Evolutionary conservation across 257 asterid species (phyloP), one percentile per base, ranked within the genome.

Genomic region (Linaria vulgaris): DNA sequence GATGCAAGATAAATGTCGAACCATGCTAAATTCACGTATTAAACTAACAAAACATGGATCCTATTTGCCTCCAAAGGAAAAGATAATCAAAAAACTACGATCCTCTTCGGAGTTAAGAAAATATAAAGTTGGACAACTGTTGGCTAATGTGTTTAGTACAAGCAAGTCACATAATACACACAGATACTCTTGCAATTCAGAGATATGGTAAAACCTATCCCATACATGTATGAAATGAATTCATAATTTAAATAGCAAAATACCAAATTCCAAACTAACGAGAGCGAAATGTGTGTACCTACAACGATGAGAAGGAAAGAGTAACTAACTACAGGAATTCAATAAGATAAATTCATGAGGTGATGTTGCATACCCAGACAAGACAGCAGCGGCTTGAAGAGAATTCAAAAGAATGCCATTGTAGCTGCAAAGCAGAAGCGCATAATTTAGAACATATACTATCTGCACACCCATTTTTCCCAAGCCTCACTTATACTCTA

Each of bases 361-460:
- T n/a, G 48, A 49, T 15, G 54, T 49, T 59, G 61, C 89, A 80
- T 80, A 94, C 99, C 95, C 50, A 55, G 87, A 61, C 39, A 90
- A 62, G 63, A 83, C 56, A 5, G 66, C 80, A 61, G 61, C 82
- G 25, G 95, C 91, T 75, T 82, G 81, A 69, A 94, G 80, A 70
- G 96, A 88, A 79, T 80, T 94, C 79, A 88, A 88, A 9, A 94
- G 81, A 77, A 94, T 22, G 78, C 88, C 95, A 69, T 87, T 83
- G 47, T 90, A 94, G 83, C 99, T 94, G 88, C 85, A 77, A 53
- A 60, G 55, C 22, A 59, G 49, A 73, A 61, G 31, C 69, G 65
- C 64, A 56, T 24, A 22, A 6, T 56, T 71, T 54, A 76, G 48
- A 63, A 46, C 24, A 31, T 17, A 52, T 5, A 46, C 21, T 21